A percentile compares a stretch with the other conserved stretches of the same genome.
Evolutionary conservation across 176 grass and related monocot genomes (phyloP).

Genomic region (Metroxylon sagu): DNA sequence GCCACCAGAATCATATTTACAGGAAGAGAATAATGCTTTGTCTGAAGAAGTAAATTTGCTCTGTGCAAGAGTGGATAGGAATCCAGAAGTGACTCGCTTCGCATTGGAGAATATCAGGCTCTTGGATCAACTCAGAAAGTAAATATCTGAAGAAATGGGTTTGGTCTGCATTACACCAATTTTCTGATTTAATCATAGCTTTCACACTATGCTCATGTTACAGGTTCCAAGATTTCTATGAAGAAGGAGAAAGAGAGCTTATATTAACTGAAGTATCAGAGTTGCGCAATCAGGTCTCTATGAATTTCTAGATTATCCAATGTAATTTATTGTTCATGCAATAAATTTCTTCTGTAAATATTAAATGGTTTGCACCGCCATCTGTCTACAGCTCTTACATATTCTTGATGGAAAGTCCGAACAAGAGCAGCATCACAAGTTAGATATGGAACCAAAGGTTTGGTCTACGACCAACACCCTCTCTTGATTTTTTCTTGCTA

Average conservation of each 20-base stretch:
- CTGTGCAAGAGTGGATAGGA: slow-evolving; percentile 50
- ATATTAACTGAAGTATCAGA: slow-evolving; percentile 67
- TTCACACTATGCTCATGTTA: slow-evolving; percentile 5
- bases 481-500: background rate
- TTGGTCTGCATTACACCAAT: too few relatives aligned
- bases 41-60: slow-evolving; percentile 66
- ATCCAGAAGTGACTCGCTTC: slow-evolving; percentile 96
- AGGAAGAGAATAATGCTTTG: slow-evolving; percentile 58
- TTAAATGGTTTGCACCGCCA: slow-evolving; percentile 8
- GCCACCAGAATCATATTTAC: slow-evolving; percentile 50
- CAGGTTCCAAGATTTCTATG: slow-evolving; percentile 65
- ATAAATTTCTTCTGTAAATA: too few relatives aligned
- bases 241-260: slow-evolving; percentile 79
- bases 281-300: slow-evolving; percentile 61
- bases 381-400: slow-evolving; percentile 36
- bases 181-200: background rate
- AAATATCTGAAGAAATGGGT: background rate
- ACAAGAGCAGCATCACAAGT: slow-evolving; percentile 31
- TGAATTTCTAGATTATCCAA: background rate
- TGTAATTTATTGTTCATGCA: background rate
- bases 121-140: slow-evolving; percentile 74
- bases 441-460: slow-evolving; percentile 39
- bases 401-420: slow-evolving; percentile 51
- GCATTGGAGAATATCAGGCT: slow-evolving; percentile 95
- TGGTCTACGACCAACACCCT: slow-evolving; percentile 1